Evolutionary conservation across 2,329 filamentous ascomycete genomes (phyloP), one percentile per base, ranked within the genome.

Genomic region (Fusarium secorum): DNA sequence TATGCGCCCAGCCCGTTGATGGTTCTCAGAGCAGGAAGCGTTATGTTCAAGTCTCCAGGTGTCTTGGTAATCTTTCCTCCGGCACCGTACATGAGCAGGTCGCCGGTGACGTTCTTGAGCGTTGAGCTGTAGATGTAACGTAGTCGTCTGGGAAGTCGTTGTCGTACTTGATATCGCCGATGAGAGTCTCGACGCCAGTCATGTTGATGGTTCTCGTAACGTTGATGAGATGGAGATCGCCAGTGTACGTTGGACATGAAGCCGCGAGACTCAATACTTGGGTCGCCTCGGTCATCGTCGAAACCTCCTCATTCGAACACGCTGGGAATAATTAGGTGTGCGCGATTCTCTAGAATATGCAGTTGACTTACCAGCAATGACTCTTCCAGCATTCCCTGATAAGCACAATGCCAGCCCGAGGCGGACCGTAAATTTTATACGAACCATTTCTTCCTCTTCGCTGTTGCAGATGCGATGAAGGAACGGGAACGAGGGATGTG

Each of bases 381-480:
- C 28, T 2, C 10, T 2, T 5, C 1, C 6, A 0, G 24, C 7
- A 20, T 26, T 10, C 7, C 52, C 7, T 0, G 8, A 33, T 5
- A 55, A 7, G 3, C 11, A 26, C 0, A 33, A 3, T 1, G 1
- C 5, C 3, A 11, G 4, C 4, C 38, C 18, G 1, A 26, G 1
- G 13, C n/a, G 10, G 38, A 3, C 4, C 0, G 30, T 1, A 0
- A 0, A 1, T 45, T 0, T 33, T 17, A 7, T 1, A 15, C 2
- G 0, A 1, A 5, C 38, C 52, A 55, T 55, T 2, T 20, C 8
- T n/a, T 17, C 13, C 1, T 9, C 20, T n/a, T 55, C 26, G 36
- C 36, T 24, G 39, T 46, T 33, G 22, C 30, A 32, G 22, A 46
- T 33, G 17, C 38, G 13, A 46, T 45, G 8, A 15, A 4, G 10